Conservation (phyloP, 108 stramenopile genomes). For the Cyclotella atomus region DNA sequence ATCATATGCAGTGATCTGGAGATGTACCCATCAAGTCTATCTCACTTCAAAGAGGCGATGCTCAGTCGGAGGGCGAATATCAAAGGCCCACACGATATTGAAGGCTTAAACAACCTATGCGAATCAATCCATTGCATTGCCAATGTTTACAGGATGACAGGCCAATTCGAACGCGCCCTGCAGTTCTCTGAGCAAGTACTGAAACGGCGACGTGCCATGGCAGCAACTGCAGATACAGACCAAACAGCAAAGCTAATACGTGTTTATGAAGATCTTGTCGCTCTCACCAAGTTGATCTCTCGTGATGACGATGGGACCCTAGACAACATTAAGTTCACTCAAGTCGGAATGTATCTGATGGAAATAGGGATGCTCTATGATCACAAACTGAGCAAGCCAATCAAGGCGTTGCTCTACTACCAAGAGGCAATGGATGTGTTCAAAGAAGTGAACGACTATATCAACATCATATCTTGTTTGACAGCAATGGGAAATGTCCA, state of each 20-base stretch:
- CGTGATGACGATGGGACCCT: slow-evolving; percentile 11
- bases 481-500: slow-evolving; percentile 49
- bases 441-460: slow-evolving; percentile 36
- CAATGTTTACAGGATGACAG: slow-evolving; percentile 46
- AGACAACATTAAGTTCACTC: slow-evolving; percentile 15
- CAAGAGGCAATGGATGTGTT: slow-evolving; percentile 49
- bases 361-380: slow-evolving; percentile 53
- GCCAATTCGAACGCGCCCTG: slow-evolving; percentile 37
- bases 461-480: slow-evolving; percentile 38
- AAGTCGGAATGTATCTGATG: slow-evolving; percentile 40
- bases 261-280: slow-evolving; percentile 56
- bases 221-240: slow-evolving; percentile 3
- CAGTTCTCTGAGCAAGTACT: slow-evolving; percentile 43
- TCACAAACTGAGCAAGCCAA: slow-evolving; percentile 29
- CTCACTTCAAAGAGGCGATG: slow-evolving; percentile 45
- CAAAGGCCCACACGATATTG: slow-evolving; percentile 31
- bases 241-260: slow-evolving; percentile 32
- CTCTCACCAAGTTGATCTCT: slow-evolving; percentile 28
- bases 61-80: slow-evolving; percentile 31
- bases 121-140: slow-evolving; percentile 57
- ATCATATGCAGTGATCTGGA: slow-evolving; percentile 50
- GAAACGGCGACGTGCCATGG: slow-evolving; percentile 27
- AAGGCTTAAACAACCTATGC: slow-evolving; percentile 44
- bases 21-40: slow-evolving; percentile 32
- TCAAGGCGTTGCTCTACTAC: slow-evolving; percentile 41